These are phyloP conservation scores for Scenedesmus sp. DNA, from an alignment of 163 green algal species.

Conservation along the genomic window DNA sequence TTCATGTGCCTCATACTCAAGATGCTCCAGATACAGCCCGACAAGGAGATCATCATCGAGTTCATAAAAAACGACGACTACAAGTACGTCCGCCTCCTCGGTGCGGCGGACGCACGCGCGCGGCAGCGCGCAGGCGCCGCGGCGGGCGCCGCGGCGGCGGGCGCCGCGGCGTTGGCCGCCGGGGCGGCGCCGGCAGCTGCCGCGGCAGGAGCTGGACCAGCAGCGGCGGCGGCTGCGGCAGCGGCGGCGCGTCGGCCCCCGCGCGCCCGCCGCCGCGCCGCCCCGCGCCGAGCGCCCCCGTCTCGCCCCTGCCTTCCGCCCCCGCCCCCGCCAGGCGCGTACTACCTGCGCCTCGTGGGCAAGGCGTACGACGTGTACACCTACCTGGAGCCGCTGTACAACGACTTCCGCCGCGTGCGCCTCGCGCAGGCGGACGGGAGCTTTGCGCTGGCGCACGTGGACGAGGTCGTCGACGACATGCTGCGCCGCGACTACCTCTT, in stretches of 20 bases:
- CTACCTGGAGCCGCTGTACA: conserved; percentile 98
- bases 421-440: conserved; percentile 69
- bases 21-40: conserved; percentile 98
- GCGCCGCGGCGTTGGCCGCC: too few species aligned
- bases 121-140: not conserved
- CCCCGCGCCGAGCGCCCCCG: too few species aligned
- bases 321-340: conserved; percentile 75
- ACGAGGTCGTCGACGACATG: conserved; percentile 95
- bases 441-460: conserved; percentile 84
- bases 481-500: conserved; percentile 93
- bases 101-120: too few species aligned
- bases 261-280: too few species aligned
- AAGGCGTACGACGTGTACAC: conserved; percentile 94
- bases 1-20: conserved; percentile 99
- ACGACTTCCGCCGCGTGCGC: conserved; percentile 93
- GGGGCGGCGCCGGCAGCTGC: not conserved
- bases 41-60: conserved; percentile 98
- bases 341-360: conserved; percentile 97
- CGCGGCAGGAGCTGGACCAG: not conserved
- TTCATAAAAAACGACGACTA: conserved; percentile 99
- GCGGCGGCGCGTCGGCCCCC: not conserved
- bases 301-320: not conserved
- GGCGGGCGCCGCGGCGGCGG: too few species aligned
- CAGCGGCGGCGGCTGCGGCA: not conserved
- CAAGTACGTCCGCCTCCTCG: conserved; percentile 97